phyloP scores from a whole-genome alignment of 2,329 filamentous ascomycete species.

The Paecilomyces dactylethromorphus region DNA sequence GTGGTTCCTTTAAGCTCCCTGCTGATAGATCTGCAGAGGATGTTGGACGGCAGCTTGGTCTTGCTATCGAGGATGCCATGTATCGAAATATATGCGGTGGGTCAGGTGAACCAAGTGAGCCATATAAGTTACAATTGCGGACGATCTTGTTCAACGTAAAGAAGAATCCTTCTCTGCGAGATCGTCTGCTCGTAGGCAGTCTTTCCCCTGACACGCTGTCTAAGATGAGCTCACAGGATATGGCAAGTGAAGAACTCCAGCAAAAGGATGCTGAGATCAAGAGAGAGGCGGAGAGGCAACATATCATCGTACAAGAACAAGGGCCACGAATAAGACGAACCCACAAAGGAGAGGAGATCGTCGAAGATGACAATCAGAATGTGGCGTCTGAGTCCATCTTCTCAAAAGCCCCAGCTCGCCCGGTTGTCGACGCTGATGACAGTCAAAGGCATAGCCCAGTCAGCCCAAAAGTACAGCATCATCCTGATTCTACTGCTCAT shows the following conservation, averaged over 20 bases:
- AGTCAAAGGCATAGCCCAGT: slow-evolving; percentile 19
- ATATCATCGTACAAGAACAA: slow-evolving; percentile 70
- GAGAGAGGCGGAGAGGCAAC: slow-evolving; percentile 53
- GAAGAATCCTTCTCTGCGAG: slow-evolving; percentile 72
- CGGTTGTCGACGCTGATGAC: slow-evolving; percentile 29
- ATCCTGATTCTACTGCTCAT: slow-evolving; percentile 11
- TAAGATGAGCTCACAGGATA: slow-evolving; percentile 82
- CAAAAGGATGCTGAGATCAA: slow-evolving; percentile 51
- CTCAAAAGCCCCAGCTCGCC: slow-evolving; percentile 39
- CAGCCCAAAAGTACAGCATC: slow-evolving; percentile 18
- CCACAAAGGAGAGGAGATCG: slow-evolving; percentile 89
- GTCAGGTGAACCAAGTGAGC: slow-evolving; percentile 46
- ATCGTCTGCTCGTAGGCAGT: slow-evolving; percentile 65
- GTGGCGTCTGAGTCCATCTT: slow-evolving; percentile 42
- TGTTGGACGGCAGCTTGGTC: slow-evolving; percentile 62
- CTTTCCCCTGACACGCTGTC: slow-evolving; percentile 71
- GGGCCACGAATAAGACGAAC: slow-evolving; percentile 78
- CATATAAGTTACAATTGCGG: slow-evolving; percentile 61
- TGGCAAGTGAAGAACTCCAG: slow-evolving; percentile 86
- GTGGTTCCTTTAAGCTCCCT: slow-evolving; percentile 56
- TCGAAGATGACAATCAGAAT: slow-evolving; percentile 63
- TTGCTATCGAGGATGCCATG: slow-evolving; percentile 71
- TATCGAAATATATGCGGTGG: slow-evolving; percentile 46
- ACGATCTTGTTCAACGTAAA: slow-evolving; percentile 81
- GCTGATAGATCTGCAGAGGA: slow-evolving; percentile 58